Conservation (phyloP, 495 filamentous ascomycete species). For the Zalerion maritima region DNA sequence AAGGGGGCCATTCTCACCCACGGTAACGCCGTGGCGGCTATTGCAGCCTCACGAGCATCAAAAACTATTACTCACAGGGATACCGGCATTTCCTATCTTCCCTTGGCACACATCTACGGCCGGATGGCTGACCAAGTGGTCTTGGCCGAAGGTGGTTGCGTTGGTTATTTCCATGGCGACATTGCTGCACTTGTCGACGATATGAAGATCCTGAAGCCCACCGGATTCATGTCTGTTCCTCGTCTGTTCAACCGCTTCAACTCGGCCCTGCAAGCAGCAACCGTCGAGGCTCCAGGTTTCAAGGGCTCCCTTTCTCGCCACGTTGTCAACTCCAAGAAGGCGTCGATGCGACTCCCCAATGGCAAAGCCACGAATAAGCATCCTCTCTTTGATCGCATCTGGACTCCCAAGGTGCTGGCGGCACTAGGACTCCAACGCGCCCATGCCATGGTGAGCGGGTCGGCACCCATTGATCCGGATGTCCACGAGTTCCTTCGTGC, state of each 20-base stretch:
- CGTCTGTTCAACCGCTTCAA: slow-evolving; percentile 88
- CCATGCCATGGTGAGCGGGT: slow-evolving; percentile 68
- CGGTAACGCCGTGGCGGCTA: slow-evolving; percentile 59
- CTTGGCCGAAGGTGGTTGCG: slow-evolving; percentile 55
- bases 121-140: slow-evolving; percentile 66
- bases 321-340: slow-evolving; percentile 65
- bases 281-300: slow-evolving; percentile 63
- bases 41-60: slow-evolving; percentile 39
- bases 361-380: slow-evolving; percentile 69
- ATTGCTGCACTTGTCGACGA: slow-evolving; percentile 81
- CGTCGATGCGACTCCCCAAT: slow-evolving; percentile 53
- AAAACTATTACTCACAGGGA: slow-evolving; percentile 38
- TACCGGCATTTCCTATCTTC: slow-evolving; percentile 70
- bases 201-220: slow-evolving; percentile 73
- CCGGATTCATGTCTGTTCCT: slow-evolving; percentile 75
- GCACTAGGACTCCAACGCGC: slow-evolving; percentile 67
- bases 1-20: slow-evolving; percentile 90
- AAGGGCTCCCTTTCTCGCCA: slow-evolving; percentile 70
- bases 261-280: slow-evolving; percentile 60
- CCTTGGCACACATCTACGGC: slow-evolving; percentile 87
- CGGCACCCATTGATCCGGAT: slow-evolving; percentile 76
- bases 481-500: slow-evolving; percentile 82
- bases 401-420: slow-evolving; percentile 73
- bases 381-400: slow-evolving; percentile 79
- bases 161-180: slow-evolving; percentile 94